Evolutionary conservation across 768 basidiomycete species (phyloP).

Genomic region (Daedaleopsis nitida): DNA sequence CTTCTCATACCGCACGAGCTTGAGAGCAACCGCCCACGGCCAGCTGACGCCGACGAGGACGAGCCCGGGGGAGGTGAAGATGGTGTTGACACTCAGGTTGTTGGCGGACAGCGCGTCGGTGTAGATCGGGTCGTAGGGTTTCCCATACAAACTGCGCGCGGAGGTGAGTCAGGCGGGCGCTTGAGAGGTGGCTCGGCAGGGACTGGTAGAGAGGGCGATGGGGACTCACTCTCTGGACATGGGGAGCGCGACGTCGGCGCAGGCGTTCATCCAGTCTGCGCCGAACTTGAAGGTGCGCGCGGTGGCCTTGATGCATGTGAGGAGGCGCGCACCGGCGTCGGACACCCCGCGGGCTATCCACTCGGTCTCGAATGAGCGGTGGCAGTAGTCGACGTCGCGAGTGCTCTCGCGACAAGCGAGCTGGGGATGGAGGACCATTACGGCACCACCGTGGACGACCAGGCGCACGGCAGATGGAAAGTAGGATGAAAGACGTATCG

Average conservation of each 20-base stretch:
- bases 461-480: conserved; percentile 60
- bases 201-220: conserved; percentile 2
- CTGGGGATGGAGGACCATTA: conserved; percentile 66
- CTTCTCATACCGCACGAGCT: conserved; percentile 66
- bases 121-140: conserved; percentile 62
- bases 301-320: conserved; percentile 56
- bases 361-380: conserved; percentile 60
- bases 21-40: conserved; percentile 73
- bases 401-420: conserved; percentile 50
- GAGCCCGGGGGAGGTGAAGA: conserved; percentile 56
- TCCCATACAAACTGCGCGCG: conserved; percentile 20
- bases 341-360: conserved; percentile 48
- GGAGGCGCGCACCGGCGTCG: conserved; percentile 58
- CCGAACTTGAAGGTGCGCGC: conserved; percentile 54
- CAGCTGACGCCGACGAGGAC: conserved; percentile 66
- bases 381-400: conserved; percentile 68
- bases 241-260: conserved; percentile 71
- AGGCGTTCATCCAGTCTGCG: conserved; percentile 77
- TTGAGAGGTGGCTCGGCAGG: not conserved
- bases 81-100: conserved; percentile 55
- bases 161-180: conserved; percentile 1
- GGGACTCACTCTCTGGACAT: conserved; percentile 60
- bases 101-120: conserved; percentile 49
- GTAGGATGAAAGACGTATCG: conserved; percentile 43
- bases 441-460: conserved; percentile 72